Evolutionary conservation across 257 asterid genomes (phyloP).

Genomic region (Striga asiatica): DNA sequence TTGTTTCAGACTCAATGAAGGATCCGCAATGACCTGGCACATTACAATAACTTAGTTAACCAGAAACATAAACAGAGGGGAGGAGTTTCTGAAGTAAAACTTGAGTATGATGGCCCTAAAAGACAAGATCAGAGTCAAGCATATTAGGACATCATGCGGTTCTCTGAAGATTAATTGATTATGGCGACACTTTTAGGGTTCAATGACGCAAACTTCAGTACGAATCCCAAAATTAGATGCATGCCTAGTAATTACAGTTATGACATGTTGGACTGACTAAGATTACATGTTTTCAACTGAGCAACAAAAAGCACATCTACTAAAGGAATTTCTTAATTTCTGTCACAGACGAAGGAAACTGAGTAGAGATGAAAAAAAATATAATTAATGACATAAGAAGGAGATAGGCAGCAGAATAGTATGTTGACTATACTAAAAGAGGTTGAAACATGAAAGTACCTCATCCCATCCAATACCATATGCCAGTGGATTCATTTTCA

Average conservation of each 20-base stretch:
- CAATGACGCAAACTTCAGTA: not conserved
- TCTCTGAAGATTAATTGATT: not conserved
- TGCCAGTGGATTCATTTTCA: slow-evolving; percentile 96
- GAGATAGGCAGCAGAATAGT: slow-evolving; percentile 1
- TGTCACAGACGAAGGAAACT: not conserved
- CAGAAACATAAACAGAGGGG: too few species aligned
- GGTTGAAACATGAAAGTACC: slow-evolving; percentile 32
- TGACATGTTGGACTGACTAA: too few species aligned
- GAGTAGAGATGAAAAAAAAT: not conserved
- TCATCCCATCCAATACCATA: slow-evolving; percentile 99
- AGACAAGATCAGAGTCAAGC: not conserved
- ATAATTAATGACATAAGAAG: not conserved
- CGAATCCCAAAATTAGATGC: too few species aligned
- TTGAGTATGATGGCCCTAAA: not conserved
- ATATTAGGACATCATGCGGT: not conserved
- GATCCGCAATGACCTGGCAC: slow-evolving; percentile 82
- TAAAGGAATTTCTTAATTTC: not conserved
- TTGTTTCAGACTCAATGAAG: slow-evolving; percentile 84
- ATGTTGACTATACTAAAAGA: slow-evolving; percentile 5
- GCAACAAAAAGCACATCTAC: not conserved
- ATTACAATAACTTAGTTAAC: slow-evolving; percentile 7
- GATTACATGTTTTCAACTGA: too few species aligned
- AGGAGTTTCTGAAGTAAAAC: too few species aligned
- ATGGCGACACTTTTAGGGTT: not conserved
- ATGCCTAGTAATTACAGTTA: too few species aligned